Base-by-base conservation (phyloP, 495 filamentous ascomycete genomes). In the Penicillium paxilli region DNA sequence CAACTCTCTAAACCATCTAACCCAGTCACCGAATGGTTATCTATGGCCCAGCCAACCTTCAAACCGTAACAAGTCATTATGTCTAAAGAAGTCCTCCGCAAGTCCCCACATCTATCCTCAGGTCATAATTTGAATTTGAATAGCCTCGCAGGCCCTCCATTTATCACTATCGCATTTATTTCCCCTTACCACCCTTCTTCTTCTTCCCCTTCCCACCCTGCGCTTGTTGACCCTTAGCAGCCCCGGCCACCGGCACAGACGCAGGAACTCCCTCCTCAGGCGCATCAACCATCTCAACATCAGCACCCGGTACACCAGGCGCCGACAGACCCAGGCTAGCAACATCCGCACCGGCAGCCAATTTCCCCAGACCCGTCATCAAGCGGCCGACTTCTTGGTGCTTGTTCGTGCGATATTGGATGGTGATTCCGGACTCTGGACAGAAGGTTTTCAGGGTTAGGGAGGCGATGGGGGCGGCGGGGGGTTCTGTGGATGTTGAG, bases 351-450 rank as follows among this genome's bases (percentile, higher is more conserved):
- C 76, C 76, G 0, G 77, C 72, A 6, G 84, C 87, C 63, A 93
- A 65, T 51, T 80, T 77, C 2, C 89, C 89, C 55, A 98, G 63
- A 35, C 83, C 83, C 28, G 84, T 83, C 37, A 98, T 81, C 66
- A 98, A 68, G 28, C 94, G 75, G 2, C 85, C 83, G 4, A 98
- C 93, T 69, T 97, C 92, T 16, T 90, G 89, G n/a, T 86, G 87
- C 63, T 95, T 96, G 68, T 88, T 84, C 16, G 94, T 96, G 64
- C 82, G 81, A 75, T 96, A 98, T 71, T 96, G 96, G 28, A 98
- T 82, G 49, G 87, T 85, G 44, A 84, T 82, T 57, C 94, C 94
- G 11, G 87, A 86, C 23, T 70, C 70, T 0, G 94, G 90, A 70
- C 96, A 91, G 78, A 83, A 98, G 14, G 92, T 96, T 75, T 96